Conservation (phyloP, 2,329 filamentous ascomycete genomes). For the Alternaria sp. region DNA sequence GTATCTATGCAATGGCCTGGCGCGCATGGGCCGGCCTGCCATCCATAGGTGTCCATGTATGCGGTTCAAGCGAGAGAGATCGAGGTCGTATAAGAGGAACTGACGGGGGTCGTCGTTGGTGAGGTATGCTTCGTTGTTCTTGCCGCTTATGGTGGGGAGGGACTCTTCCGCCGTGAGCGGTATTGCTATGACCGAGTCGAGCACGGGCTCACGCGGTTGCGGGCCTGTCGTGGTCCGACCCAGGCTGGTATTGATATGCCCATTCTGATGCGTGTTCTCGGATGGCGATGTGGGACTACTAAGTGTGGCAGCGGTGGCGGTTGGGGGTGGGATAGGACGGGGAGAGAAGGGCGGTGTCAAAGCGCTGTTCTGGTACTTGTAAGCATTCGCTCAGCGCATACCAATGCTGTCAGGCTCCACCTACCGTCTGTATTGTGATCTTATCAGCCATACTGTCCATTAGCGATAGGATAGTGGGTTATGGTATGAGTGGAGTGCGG, state of each 20-base stretch:
- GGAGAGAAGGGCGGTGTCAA: slow-evolving; percentile 34
- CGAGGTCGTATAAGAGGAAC: slow-evolving; percentile 39
- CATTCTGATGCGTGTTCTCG: background rate
- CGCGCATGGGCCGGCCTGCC: slow-evolving; percentile 46
- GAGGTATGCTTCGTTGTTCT: slow-evolving; percentile 24
- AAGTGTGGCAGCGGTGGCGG: background rate
- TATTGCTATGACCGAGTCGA: slow-evolving; percentile 26
- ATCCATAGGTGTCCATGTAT: slow-evolving; percentile 47
- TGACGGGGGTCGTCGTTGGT: slow-evolving; percentile 31
- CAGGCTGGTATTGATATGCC: background rate
- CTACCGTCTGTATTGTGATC: slow-evolving; percentile 5
- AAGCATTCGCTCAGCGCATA: background rate
- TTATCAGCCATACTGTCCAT: slow-evolving; percentile 26
- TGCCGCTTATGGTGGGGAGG: slow-evolving; percentile 42
- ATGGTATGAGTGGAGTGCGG: background rate
- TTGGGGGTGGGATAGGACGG: slow-evolving; percentile 29
- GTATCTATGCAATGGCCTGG: slow-evolving; percentile 44
- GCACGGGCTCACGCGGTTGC: slow-evolving; percentile 19
- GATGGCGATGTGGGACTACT: slow-evolving; percentile 9
- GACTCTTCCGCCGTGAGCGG: slow-evolving; percentile 35
- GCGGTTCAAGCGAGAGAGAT: slow-evolving; percentile 39
- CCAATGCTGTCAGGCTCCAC: background rate
- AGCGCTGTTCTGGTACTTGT: background rate
- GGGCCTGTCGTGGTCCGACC: background rate
- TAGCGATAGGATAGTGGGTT: background rate